These are phyloP conservation scores for Syzygium syzygioides DNA, from an alignment of 441 rosid species.

Conservation along the genomic window DNA sequence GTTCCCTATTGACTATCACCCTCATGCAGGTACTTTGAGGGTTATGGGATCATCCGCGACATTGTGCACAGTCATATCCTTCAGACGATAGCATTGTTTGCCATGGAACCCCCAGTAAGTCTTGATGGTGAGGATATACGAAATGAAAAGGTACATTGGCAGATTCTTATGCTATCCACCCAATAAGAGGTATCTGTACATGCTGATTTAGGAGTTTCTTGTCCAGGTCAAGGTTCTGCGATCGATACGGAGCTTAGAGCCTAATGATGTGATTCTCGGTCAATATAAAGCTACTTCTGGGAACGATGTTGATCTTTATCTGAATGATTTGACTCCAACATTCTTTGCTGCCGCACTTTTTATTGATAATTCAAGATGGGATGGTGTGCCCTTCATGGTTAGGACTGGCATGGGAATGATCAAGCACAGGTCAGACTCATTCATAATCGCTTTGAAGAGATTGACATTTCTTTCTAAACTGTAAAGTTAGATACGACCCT, in stretches of 20 bases:
- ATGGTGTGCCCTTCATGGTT: constrained; percentile 73
- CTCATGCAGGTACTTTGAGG: constrained; percentile 60
- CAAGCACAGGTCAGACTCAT: constrained; percentile 45
- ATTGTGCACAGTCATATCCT: constrained; percentile 76
- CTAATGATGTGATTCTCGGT: constrained; percentile 62
- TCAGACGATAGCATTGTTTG: constrained; percentile 71
- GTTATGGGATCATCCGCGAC: constrained; percentile 77
- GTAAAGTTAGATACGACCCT: background rate
- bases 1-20: background rate
- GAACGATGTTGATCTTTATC: constrained; percentile 29
- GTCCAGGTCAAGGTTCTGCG: constrained; percentile 70
- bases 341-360: constrained; percentile 65
- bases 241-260: constrained; percentile 51
- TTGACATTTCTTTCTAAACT: background rate
- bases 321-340: constrained; percentile 52
- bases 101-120: constrained; percentile 86
- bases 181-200: background rate
- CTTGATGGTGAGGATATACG: constrained; percentile 83
- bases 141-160: constrained; percentile 57
- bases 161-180: background rate
- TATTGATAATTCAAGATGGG: constrained; percentile 90
- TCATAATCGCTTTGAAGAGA: background rate
- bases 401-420: constrained; percentile 74
- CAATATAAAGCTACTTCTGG: constrained; percentile 51
- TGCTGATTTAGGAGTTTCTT: constrained; percentile 14